Conservation (phyloP, 176 grass and related monocot genomes). For the Luzula sylvatica region DNA sequence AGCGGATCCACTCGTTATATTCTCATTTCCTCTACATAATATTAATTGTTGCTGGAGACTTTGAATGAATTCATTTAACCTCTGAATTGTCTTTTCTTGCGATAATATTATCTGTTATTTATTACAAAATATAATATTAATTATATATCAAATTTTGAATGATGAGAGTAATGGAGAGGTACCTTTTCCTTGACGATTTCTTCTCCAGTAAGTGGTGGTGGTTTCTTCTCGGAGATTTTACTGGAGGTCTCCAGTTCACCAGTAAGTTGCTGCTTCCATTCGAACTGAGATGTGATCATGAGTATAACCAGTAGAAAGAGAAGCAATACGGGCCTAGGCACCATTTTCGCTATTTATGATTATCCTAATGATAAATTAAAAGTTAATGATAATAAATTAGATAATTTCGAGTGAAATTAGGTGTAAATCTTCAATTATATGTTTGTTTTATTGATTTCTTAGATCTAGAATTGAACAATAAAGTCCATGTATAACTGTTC, state of each 20-base stretch:
- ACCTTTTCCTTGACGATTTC: conserved; percentile 83
- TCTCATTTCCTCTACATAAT: conserved; percentile 46
- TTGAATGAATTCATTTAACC: conserved; percentile 54
- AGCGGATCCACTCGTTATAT: conserved; percentile 28
- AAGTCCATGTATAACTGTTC: neutral
- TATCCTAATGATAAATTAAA: conserved; percentile 20
- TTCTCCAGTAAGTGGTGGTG: conserved; percentile 50
- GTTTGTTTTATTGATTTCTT: neutral
- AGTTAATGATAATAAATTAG: too few species aligned
- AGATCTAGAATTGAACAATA: neutral
- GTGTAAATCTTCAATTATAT: too few species aligned
- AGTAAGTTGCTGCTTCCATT: conserved; percentile 66
- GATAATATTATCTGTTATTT: conserved; percentile 67
- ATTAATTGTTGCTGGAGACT: conserved; percentile 60
- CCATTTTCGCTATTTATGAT: conserved; percentile 22
- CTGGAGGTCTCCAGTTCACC: conserved; percentile 41
- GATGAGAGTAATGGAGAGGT: conserved; percentile 1
- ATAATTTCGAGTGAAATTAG: too few species aligned
- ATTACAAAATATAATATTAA: neutral
- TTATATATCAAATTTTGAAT: neutral
- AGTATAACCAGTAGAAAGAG: conserved; percentile 47
- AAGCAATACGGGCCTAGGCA: conserved; percentile 40
- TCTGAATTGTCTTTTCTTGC: conserved; percentile 83
- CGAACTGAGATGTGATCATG: conserved; percentile 58
- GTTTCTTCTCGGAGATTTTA: conserved; percentile 24